Conservation (phyloP, 2,329 filamentous ascomycete genomes). For the Neospermospora avenae region DNA sequence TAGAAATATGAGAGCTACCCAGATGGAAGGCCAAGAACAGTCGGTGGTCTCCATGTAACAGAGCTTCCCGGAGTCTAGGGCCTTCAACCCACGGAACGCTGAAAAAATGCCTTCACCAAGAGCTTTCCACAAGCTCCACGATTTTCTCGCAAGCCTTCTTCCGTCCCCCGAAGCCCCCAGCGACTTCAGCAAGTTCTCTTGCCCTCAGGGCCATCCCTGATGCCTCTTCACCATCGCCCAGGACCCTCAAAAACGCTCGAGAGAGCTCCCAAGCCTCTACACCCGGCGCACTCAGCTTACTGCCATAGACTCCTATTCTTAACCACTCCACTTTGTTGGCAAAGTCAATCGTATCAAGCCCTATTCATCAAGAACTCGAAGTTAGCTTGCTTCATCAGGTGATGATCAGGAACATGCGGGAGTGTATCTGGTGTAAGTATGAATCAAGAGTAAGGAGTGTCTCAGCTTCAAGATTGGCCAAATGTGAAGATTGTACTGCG, state of each 20-base stretch:
- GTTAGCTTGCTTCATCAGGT: no score
- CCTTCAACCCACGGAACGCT: not conserved
- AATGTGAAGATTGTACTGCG: no score
- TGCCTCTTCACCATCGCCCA: slow-evolving; percentile 18
- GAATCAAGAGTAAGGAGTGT: no score
- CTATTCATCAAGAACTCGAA: no score
- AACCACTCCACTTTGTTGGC: slow-evolving; percentile 42
- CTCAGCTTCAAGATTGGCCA: no score
- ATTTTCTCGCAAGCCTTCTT: slow-evolving; percentile 24
- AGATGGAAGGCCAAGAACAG: not conserved
- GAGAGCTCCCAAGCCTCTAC: slow-evolving; percentile 20
- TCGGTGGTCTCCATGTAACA: not conserved
- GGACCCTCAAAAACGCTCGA: slow-evolving; percentile 19
- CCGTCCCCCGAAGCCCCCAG: slow-evolving; percentile 17
- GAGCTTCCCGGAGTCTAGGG: not conserved
- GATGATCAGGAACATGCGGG: no score
- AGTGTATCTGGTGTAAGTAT: no score
- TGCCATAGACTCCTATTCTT: slow-evolving; percentile 38
- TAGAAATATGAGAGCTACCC: not conserved
- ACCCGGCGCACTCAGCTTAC: slow-evolving; percentile 15
- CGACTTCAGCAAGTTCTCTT: slow-evolving; percentile 16
- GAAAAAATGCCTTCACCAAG: not conserved
- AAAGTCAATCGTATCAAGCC: slow-evolving; percentile 46
- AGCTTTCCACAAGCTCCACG: slow-evolving; percentile 19
- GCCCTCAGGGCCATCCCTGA: slow-evolving; percentile 19